Conservation (phyloP, 1,139 yeast genomes). For the Suhomyces bribrorum region DNA sequence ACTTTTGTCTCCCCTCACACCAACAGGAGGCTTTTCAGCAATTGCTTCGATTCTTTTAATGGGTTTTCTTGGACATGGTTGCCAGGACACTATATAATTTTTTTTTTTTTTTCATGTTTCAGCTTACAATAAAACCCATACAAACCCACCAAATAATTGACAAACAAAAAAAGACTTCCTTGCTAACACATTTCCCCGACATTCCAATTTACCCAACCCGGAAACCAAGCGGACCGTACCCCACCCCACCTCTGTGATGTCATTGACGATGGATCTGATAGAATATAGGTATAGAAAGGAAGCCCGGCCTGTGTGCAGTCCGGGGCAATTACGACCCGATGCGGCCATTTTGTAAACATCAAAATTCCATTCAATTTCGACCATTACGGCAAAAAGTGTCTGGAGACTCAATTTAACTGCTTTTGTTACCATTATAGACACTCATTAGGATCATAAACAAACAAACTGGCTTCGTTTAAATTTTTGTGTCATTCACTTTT, state of each 20-base stretch:
- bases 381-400: slow-evolving; percentile 10
- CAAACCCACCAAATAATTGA: no score
- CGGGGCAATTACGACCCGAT: slow-evolving; percentile 7
- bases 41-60: no score
- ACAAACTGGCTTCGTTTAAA: slow-evolving; percentile 10
- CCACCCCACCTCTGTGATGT: background rate
- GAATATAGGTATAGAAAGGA: background rate
- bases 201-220: background rate
- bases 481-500: slow-evolving; percentile 7
- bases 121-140: no score
- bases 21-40: no score
- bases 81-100: no score
- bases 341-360: slow-evolving; percentile 10
- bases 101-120: no score
- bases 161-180: no score
- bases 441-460: slow-evolving; percentile 11
- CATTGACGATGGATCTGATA: background rate
- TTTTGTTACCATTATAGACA: background rate
- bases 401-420: slow-evolving; percentile 1
- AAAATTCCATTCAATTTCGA: slow-evolving; percentile 1
- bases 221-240: background rate
- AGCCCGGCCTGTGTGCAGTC: slow-evolving; percentile 1
- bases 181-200: no score
- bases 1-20: no score
- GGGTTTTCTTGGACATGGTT: no score